phyloP scores from a whole-genome alignment of 1,139 yeast species.

The Yamadazyma diddensiae region DNA sequence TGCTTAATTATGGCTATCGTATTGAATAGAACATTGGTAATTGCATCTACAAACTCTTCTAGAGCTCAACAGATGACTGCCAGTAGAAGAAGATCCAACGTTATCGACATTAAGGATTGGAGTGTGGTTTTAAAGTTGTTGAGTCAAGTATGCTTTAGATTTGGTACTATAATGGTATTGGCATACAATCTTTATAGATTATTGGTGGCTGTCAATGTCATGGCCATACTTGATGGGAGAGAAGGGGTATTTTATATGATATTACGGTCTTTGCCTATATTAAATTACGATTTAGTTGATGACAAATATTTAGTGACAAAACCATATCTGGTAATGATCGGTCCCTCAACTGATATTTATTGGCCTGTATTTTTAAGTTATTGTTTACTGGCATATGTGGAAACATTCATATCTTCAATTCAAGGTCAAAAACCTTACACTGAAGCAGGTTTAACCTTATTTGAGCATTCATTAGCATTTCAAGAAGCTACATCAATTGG shows the following conservation, averaged over 20 bases:
- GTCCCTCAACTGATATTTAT: constrained; percentile 55
- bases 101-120: constrained; percentile 12
- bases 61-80: constrained; percentile 21
- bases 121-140: constrained; percentile 19
- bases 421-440: constrained; percentile 57
- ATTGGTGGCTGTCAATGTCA: constrained; percentile 34
- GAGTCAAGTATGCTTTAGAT: constrained; percentile 30
- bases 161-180: constrained; percentile 34
- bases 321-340: constrained; percentile 31
- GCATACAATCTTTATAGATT: constrained; percentile 31
- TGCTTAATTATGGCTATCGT: constrained; percentile 64
- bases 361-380: constrained; percentile 64
- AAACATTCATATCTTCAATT: constrained; percentile 62
- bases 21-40: constrained; percentile 61
- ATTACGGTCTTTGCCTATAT: constrained; percentile 21
- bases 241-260: constrained; percentile 16
- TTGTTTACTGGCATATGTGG: constrained; percentile 66
- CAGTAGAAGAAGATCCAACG: constrained; percentile 13
- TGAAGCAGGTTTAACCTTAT: constrained; percentile 68
- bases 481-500: constrained; percentile 61
- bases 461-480: constrained; percentile 72
- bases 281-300: constrained; percentile 34
- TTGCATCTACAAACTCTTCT: constrained; percentile 56
- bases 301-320: constrained; percentile 37
- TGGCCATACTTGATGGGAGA: constrained; percentile 16